Evolutionary conservation across 2,329 filamentous ascomycete species (phyloP), one percentile per base, ranked within the genome.

Genomic region (Dactylellina haptotyla): DNA sequence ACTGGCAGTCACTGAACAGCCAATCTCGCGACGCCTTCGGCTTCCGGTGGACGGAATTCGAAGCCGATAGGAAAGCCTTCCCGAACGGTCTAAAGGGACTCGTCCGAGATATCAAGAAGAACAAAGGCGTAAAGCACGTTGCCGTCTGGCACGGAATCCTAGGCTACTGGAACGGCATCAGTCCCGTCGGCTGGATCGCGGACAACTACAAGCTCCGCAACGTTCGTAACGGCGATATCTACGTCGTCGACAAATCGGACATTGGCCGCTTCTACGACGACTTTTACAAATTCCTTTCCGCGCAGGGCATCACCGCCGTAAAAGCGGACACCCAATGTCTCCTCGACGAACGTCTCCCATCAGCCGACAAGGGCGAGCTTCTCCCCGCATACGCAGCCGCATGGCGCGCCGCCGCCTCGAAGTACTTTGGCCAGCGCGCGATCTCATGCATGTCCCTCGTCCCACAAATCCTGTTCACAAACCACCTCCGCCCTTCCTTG

Each of bases 381-480:
- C 92, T 88, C 50, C 85, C 85, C 5, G 83, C 88, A 1, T 97
- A 97, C 77, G 89, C 95, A 75, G 91, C 96, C 79, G 90, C 91
- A 5, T 98, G 93, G 93, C 88, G 87, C 1, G 86, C 93, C 61
- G 87, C 91, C 0, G 88, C 89, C 6, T 85, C 96, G 6, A 89
- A 89, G 9, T 86, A 96, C 79, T 95, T 99, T 79, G 87, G 87
- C 77, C 87, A 86, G 53, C 90, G 88, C 77, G 87, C 89, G 3
- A 96, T 97, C 56, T 94, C 91, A 2, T 98, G 95, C 87, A 98
- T 98, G 93, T 95, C 93, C 0, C 91, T 95, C 80, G 86, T 89
- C 1, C 95, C 95, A 0, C 90, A 93, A 66, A 89, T 94, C 16
- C 84, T 98, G 8, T 97, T 97, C 39, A 73, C 69, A 9, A 73